phyloP scores from a whole-genome alignment of 2,329 filamentous ascomycete species.

The Aureobasidium sp. region DNA sequence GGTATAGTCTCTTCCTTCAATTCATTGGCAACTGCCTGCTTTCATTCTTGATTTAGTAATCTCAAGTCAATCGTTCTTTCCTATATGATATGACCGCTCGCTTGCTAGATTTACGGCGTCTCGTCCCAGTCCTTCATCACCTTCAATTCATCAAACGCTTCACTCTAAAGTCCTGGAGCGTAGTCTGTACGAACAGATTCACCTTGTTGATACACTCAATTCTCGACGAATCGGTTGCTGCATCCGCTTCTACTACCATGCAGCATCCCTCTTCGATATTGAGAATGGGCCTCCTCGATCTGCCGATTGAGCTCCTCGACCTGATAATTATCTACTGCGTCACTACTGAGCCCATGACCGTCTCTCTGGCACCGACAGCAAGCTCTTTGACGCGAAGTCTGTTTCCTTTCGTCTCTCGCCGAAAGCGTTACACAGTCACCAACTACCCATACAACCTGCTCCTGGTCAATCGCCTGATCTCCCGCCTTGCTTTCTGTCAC shows the following conservation, averaged over 20 bases:
- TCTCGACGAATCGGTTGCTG: too few species aligned
- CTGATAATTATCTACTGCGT: conserved; percentile 8
- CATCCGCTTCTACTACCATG: background rate
- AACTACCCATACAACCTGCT: conserved; percentile 14
- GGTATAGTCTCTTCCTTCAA: background rate
- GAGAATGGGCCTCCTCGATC: conserved; percentile 8
- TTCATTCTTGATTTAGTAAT: conserved; percentile 5
- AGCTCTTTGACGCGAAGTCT: conserved; percentile 1
- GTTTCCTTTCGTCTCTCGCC: background rate
- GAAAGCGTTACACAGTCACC: conserved; percentile 9
- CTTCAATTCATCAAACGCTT: background rate
- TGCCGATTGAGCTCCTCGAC: conserved; percentile 16
- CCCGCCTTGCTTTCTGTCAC: conserved; percentile 7
- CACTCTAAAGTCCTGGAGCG: background rate
- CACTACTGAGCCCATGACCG: background rate
- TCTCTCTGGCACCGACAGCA: conserved; percentile 11
- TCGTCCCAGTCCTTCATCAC: background rate
- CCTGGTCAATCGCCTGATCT: conserved; percentile 11
- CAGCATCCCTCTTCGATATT: background rate
- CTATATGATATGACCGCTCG: background rate
- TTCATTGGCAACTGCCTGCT: background rate
- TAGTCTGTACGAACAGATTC: background rate
- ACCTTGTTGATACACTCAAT: background rate
- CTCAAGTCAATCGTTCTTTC: background rate
- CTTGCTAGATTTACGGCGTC: background rate